Conservation (phyloP, 768 basidiomycete species). For the Strobilomyces echinocephalus region DNA sequence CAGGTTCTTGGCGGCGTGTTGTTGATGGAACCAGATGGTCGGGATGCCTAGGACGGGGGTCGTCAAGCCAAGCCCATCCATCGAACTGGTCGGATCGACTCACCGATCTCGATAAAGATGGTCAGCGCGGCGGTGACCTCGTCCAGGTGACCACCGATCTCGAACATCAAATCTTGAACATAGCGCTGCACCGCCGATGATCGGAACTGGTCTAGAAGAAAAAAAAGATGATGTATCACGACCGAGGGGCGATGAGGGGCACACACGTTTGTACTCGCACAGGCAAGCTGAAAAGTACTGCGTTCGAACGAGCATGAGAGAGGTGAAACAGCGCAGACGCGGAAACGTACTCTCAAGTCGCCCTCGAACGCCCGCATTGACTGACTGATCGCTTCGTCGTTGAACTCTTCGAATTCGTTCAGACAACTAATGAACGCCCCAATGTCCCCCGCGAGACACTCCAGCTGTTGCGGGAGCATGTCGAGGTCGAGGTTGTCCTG, state of each 20-base stretch:
- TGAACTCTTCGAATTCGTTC: slow-evolving; percentile 53
- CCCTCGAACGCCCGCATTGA: slow-evolving; percentile 44
- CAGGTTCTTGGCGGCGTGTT: slow-evolving; percentile 43
- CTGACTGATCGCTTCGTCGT: slow-evolving; percentile 45
- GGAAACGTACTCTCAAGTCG: slow-evolving; percentile 39
- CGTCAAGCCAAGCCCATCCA: not conserved
- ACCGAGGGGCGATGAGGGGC: not conserved
- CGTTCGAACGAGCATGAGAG: not conserved
- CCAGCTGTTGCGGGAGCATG: slow-evolving; percentile 42
- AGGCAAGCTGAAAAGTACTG: slow-evolving; percentile 51
- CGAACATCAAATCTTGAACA: slow-evolving; percentile 42
- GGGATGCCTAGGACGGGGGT: slow-evolving; percentile 38
- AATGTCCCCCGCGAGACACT: slow-evolving; percentile 42
- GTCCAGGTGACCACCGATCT: slow-evolving; percentile 49
- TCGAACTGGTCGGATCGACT: slow-evolving; percentile 10
- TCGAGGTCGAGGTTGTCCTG: slow-evolving; percentile 42
- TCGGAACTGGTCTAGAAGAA: slow-evolving; percentile 41
- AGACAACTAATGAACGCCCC: slow-evolving; percentile 43
- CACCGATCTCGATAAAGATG: slow-evolving; percentile 50
- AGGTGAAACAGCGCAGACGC: not conserved
- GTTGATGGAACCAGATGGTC: slow-evolving; percentile 48
- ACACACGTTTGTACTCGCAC: slow-evolving; percentile 40
- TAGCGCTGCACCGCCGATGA: slow-evolving; percentile 49
- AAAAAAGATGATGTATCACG: not conserved
- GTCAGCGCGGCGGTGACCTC: slow-evolving; percentile 42